Evolutionary conservation across 1,284 basidiomycete genomes (phyloP).

Genomic region (Malassezia vespertilionis): DNA sequence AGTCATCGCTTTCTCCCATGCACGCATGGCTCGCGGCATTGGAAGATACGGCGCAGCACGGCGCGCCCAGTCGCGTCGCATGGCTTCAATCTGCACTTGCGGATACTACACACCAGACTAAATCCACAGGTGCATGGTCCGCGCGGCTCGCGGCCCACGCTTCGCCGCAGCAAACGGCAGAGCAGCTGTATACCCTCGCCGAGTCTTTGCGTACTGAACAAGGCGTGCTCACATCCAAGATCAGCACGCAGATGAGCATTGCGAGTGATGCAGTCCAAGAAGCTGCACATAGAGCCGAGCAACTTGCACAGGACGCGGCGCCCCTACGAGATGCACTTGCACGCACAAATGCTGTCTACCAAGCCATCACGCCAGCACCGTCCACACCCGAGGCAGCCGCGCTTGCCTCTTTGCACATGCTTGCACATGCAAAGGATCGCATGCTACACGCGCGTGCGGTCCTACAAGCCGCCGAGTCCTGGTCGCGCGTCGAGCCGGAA

Average conservation of each 20-base stretch:
- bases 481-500: conserved; percentile 84
- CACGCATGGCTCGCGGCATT: conserved; percentile 4
- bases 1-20: background rate
- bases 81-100: too few relatives aligned
- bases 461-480: conserved; percentile 77
- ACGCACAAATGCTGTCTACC: background rate
- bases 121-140: conserved; percentile 8
- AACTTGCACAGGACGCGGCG: background rate
- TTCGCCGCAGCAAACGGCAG: background rate
- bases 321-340: conserved; percentile 2
- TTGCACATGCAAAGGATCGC: conserved; percentile 68
- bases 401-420: conserved; percentile 61
- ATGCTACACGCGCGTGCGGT: conserved; percentile 79
- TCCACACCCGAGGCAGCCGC: background rate
- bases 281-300: background rate
- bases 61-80: background rate
- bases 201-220: background rate
- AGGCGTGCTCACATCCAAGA: background rate
- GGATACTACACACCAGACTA: too few relatives aligned
- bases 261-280: conserved; percentile 1
- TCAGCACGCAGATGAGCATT: conserved; percentile 4
- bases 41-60: background rate
- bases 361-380: background rate
- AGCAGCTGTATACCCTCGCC: background rate
- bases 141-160: conserved; percentile 1